Base-by-base conservation (phyloP, 257 asterid species). In the Rhazya stricta region DNA sequence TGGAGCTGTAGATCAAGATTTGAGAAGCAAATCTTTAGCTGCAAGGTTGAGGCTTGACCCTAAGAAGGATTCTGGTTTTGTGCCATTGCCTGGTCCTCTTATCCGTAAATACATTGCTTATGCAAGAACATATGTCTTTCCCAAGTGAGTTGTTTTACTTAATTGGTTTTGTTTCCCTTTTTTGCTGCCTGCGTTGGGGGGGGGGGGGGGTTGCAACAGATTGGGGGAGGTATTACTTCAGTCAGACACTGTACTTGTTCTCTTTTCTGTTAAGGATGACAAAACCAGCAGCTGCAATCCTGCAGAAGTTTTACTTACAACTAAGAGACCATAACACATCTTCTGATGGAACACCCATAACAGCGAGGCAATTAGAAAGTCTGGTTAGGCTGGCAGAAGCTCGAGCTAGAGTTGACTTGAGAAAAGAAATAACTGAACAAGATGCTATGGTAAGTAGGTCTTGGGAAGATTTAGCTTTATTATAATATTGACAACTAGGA, bases 311-410 rank as follows among this genome's bases (percentile, higher is more conserved):
- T 78, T 94, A 94, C 86, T 86, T 94, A 76, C 84, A 84, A 76
- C 80, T 94, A 70, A 88, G 97, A 80, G 97, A 92, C 82, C 97
- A 75, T 65, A 89, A 79, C 81, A 85, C 94, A 69, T 88, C 93
- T 43, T 88, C 96, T 45, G 98, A 94, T 80, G 88, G 97, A 71
- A 91, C 94, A 83, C 98, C 98, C 61, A 92, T 94, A 84, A 94
- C 98, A 54, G 97, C 98, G 43, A 87, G 98, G 86, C 98, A 94
- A 83, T 86, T 94, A 72, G 98, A 94, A 85, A 94, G 98, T 84
- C 86, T 94, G 79, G 93, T 91, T 53, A 85, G 98, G 86, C 87
- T 94, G 82, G 97, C 98, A 69, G 91, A 87, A 87, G 98, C 97
- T 83, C 94, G 98, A 75, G 98, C 98, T 74, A 86, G 96, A 82